Conservation (phyloP, 1,284 basidiomycete species). For the Veloboletus limbatus region DNA sequence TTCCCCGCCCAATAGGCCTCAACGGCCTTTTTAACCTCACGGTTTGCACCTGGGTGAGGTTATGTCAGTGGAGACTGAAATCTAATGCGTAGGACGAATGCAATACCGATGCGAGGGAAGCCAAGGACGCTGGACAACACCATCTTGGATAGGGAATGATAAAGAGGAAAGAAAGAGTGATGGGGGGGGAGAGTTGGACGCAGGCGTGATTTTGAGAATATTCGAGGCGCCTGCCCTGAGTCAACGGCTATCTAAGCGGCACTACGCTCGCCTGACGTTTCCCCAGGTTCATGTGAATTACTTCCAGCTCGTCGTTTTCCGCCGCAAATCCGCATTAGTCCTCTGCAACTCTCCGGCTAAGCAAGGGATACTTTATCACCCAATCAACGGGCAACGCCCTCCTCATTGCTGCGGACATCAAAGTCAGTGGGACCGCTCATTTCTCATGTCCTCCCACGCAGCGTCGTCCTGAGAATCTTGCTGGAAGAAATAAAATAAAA, state of each 20-base stretch:
- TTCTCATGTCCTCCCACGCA: background rate
- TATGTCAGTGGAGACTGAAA: background rate
- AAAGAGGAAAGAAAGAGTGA: slow-evolving; percentile 31
- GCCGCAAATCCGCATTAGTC: slow-evolving; percentile 5
- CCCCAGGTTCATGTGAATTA: slow-evolving; percentile 26
- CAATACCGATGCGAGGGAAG: slow-evolving; percentile 94
- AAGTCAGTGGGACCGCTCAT: background rate
- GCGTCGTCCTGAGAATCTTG: background rate
- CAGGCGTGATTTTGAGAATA: slow-evolving; percentile 32
- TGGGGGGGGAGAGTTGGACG: slow-evolving; percentile 13
- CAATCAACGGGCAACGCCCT: too few species aligned
- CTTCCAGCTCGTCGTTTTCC: background rate
- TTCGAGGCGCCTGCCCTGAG: slow-evolving; percentile 34
- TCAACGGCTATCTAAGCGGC: slow-evolving; percentile 26
- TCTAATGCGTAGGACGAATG: background rate
- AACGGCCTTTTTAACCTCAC: slow-evolving; percentile 98
- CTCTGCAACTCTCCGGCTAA: too few species aligned
- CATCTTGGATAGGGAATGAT: slow-evolving; percentile 45
- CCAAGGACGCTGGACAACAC: slow-evolving; percentile 88
- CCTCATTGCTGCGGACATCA: too few species aligned
- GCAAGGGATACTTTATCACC: too few species aligned
- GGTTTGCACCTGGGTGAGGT: slow-evolving; percentile 65
- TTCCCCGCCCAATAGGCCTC: slow-evolving; percentile 99
- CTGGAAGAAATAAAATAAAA: too few species aligned
- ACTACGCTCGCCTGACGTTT: slow-evolving; percentile 2